A percentile compares a stretch with the other conserved stretches of the same genome.
phyloP scores from a whole-genome alignment of 2,329 filamentous ascomycete species.

The Basipetospora chlamydospora region DNA sequence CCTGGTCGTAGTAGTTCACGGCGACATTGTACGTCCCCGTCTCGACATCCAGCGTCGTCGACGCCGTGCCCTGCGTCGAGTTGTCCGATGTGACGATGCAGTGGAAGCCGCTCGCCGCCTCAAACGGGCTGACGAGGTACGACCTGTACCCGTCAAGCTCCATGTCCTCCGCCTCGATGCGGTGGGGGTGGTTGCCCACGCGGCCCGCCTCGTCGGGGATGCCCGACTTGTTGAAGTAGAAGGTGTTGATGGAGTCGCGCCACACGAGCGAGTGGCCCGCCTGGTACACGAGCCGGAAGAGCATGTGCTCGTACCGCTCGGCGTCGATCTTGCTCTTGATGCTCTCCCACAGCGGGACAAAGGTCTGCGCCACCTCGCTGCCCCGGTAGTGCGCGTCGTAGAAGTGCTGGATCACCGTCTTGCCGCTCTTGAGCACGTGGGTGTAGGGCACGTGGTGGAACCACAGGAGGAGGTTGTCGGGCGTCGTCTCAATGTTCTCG shows the following conservation, averaged over 20 bases:
- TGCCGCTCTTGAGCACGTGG: conserved; percentile 43
- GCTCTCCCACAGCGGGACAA: conserved; percentile 37
- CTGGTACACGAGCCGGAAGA: conserved; percentile 47
- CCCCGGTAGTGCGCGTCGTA: conserved; percentile 49
- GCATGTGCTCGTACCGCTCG: conserved; percentile 42
- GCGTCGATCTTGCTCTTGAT: conserved; percentile 42
- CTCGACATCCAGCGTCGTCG: conserved; percentile 27
- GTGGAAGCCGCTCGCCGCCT: conserved; percentile 39
- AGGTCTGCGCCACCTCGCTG: conserved; percentile 44
- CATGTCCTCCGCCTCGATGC: conserved; percentile 59
- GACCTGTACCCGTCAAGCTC: conserved; percentile 39
- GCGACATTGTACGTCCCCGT: conserved; percentile 46
- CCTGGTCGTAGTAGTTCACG: conserved; percentile 52
- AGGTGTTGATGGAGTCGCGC: conserved; percentile 52
- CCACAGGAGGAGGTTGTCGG: conserved; percentile 47
- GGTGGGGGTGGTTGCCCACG: conserved; percentile 46
- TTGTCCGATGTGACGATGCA: conserved; percentile 38
- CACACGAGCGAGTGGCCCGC: conserved; percentile 57
- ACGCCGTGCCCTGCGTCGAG: conserved; percentile 31
- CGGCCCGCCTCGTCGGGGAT: conserved; percentile 42
- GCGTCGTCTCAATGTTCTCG: conserved; percentile 40
- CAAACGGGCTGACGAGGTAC: conserved; percentile 39
- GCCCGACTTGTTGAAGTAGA: conserved; percentile 45
- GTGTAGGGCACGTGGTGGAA: conserved; percentile 62
- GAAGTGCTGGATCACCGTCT: conserved; percentile 55